These are phyloP conservation scores for Erodium moschatum DNA, from an alignment of 441 rosid genomes.

Conservation along the genomic window DNA sequence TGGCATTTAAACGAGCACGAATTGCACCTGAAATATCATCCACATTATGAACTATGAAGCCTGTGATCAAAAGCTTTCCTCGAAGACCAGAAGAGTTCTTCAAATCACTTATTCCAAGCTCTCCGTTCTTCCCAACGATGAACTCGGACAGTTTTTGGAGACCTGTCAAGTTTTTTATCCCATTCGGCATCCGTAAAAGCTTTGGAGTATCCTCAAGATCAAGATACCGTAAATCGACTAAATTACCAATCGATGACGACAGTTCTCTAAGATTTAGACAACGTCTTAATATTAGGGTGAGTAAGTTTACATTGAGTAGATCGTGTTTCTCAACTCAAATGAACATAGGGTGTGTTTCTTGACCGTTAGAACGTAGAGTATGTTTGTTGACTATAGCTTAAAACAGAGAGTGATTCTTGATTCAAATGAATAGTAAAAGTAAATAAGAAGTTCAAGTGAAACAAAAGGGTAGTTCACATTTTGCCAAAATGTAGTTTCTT, in stretches of 20 bases:
- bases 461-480: no score
- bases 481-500: no score
- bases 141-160: constrained; percentile 4
- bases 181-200: background rate
- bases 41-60: constrained; percentile 20
- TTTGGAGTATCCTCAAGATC: background rate
- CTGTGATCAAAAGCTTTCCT: constrained; percentile 12
- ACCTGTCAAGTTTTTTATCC: background rate
- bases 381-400: no score
- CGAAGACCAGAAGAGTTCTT: constrained; percentile 8
- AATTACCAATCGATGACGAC: background rate
- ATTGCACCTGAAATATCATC: constrained; percentile 17
- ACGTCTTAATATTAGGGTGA: background rate
- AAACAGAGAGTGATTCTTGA: no score
- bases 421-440: no score
- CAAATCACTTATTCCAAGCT: constrained; percentile 16
- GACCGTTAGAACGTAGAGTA: no score
- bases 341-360: no score
- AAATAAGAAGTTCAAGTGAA: no score
- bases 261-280: accelerated
- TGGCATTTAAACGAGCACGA: constrained; percentile 16
- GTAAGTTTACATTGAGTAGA: no score
- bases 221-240: background rate
- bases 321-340: no score
- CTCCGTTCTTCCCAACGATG: constrained; percentile 10